Conservation (phyloP, 2,329 filamentous ascomycete genomes). For the Fusarium virguliforme region DNA sequence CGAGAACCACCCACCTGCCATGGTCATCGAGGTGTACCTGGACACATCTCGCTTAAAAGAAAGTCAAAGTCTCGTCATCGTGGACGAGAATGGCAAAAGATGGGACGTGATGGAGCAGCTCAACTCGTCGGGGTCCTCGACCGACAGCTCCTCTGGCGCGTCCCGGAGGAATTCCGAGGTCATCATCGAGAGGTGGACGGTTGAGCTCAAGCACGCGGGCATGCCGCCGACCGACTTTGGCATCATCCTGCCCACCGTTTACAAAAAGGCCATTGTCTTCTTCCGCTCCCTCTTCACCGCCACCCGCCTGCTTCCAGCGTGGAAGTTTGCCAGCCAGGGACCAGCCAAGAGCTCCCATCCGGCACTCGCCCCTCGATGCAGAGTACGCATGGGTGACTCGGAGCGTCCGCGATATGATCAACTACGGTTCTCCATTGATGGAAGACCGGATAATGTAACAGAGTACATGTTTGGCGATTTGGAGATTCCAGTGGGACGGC, state of each 20-base stretch:
- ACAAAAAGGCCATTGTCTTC: conserved; percentile 97
- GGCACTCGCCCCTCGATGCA: conserved; percentile 82
- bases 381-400: conserved; percentile 77
- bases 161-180: conserved; percentile 77
- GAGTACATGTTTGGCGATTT: conserved; percentile 87
- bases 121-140: conserved; percentile 72
- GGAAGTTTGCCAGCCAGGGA: conserved; percentile 84
- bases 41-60: conserved; percentile 84
- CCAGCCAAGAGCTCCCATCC: conserved; percentile 79
- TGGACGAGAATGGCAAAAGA: conserved; percentile 90
- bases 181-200: conserved; percentile 90
- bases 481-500: conserved; percentile 87
- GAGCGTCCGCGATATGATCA: conserved; percentile 75
- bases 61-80: conserved; percentile 88
- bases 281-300: conserved; percentile 91
- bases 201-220: conserved; percentile 77
- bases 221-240: conserved; percentile 72
- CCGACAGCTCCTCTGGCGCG: conserved; percentile 62
- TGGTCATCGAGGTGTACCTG: conserved; percentile 92
- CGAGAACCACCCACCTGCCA: conserved; percentile 82
- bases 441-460: conserved; percentile 68
- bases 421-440: conserved; percentile 64
- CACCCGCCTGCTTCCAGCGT: conserved; percentile 86
- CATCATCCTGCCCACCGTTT: conserved; percentile 83
- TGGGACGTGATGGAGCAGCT: conserved; percentile 93